phyloP scores from a whole-genome alignment of 352 stramenopile species.

The Halophytophthora polymorphica region DNA sequence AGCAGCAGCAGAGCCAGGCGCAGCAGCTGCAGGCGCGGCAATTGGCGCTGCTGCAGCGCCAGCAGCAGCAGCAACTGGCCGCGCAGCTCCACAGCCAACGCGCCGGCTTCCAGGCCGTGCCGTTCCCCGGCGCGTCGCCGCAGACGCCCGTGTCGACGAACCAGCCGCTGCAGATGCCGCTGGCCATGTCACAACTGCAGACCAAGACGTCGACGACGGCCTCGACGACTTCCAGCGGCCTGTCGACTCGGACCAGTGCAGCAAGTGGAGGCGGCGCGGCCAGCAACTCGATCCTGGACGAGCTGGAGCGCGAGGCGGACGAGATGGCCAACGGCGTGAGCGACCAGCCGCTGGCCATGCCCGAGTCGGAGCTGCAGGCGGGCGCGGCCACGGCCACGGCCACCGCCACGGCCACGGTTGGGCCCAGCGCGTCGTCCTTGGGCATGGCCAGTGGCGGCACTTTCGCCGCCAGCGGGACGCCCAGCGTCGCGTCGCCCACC shows the following conservation, averaged over 20 bases:
- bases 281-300: constrained; percentile 79
- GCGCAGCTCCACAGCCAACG: constrained; percentile 69
- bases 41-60: constrained; percentile 54
- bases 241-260: constrained; percentile 9
- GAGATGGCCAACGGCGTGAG: constrained; percentile 85
- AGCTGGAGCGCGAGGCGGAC: constrained; percentile 80
- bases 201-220: constrained; percentile 20
- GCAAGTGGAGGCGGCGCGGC: constrained; percentile 20
- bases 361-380: constrained; percentile 68
- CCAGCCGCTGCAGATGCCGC: constrained; percentile 60
- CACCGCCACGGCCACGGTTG: constrained; percentile 18
- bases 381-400: constrained; percentile 6
- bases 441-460: constrained; percentile 25
- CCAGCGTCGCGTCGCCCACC: constrained; percentile 16
- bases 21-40: constrained; percentile 60
- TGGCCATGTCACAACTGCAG: constrained; percentile 39
- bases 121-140: constrained; percentile 47
- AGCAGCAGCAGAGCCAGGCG: constrained; percentile 40
- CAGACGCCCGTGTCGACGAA: constrained; percentile 23
- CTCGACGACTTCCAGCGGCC: constrained; percentile 11
- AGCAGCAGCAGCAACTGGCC: constrained; percentile 75
- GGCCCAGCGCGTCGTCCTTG: constrained; percentile 21
- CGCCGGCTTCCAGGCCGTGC: constrained; percentile 59
- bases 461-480: constrained; percentile 24
- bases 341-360: constrained; percentile 81